Evolutionary conservation across 257 asterid species (phyloP).

Genomic region (Lycium barbarum): DNA sequence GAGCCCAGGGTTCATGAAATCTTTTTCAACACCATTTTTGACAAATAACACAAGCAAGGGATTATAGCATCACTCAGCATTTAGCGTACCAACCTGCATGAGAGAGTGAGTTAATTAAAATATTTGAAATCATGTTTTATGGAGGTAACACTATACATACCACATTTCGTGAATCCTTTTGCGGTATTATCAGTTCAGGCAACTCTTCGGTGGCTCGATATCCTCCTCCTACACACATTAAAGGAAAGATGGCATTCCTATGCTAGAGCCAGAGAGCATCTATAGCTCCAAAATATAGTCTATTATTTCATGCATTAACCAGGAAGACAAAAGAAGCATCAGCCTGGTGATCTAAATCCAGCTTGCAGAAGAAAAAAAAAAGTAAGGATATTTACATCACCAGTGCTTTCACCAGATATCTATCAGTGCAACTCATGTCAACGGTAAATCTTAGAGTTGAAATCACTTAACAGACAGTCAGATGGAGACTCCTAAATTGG

Average conservation of each 20-base stretch:
- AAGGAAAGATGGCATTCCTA: slow-evolving; percentile 27
- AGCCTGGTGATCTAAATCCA: slow-evolving; percentile 75
- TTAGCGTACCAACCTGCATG: slow-evolving; percentile 79
- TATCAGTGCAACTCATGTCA: slow-evolving; percentile 42
- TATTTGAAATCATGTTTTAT: background rate
- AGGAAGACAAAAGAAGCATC: slow-evolving; percentile 91
- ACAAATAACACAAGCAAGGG: slow-evolving; percentile 76
- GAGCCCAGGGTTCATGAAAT: slow-evolving; percentile 81
- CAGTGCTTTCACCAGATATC: slow-evolving; percentile 82
- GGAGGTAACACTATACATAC: slow-evolving; percentile 37
- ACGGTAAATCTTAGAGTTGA: slow-evolving; percentile 12
- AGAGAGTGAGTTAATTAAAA: slow-evolving; percentile 30
- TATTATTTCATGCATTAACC: slow-evolving; percentile 47
- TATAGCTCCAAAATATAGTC: background rate
- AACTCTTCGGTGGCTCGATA: slow-evolving; percentile 92
- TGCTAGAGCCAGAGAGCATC: background rate
- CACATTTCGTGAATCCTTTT: slow-evolving; percentile 87
- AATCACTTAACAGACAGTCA: background rate
- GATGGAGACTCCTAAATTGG: slow-evolving; percentile 6
- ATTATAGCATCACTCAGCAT: slow-evolving; percentile 83
- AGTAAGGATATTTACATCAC: background rate
- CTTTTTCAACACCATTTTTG: slow-evolving; percentile 85
- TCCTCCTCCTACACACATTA: slow-evolving; percentile 62
- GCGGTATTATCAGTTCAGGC: slow-evolving; percentile 94
- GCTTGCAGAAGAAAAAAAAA: slow-evolving; percentile 59